Conservation (phyloP, 2,329 filamentous ascomycete species). For the Ceratocystiopsis brevicomis region DNA sequence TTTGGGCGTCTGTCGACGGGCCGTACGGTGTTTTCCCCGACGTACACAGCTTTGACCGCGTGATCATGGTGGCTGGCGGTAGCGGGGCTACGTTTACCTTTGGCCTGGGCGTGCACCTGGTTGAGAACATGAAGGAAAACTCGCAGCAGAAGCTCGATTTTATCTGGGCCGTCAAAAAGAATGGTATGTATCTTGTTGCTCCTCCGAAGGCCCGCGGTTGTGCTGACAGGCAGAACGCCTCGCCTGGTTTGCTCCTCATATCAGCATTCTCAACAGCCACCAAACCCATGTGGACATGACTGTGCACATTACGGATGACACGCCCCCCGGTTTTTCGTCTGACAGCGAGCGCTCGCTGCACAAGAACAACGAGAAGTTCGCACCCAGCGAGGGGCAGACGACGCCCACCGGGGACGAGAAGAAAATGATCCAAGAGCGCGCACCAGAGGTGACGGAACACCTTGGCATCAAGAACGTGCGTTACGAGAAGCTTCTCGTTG, state of each 20-base stretch:
- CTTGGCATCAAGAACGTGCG: background rate
- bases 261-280: background rate
- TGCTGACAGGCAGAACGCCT: background rate
- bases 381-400: background rate
- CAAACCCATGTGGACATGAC: background rate
- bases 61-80: constrained; percentile 7
- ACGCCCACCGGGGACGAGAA: background rate
- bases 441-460: too few species aligned
- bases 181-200: background rate
- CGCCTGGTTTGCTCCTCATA: constrained; percentile 3
- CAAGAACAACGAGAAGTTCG: background rate
- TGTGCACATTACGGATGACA: constrained; percentile 3
- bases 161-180: constrained; percentile 6
- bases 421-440: too few species aligned
- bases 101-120: constrained; percentile 4
- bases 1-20: constrained; percentile 5
- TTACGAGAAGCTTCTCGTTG: constrained; percentile 1
- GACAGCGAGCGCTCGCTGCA: background rate
- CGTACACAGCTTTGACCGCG: background rate
- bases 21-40: constrained; percentile 7
- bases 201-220: background rate
- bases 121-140: background rate
- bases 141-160: constrained; percentile 5
- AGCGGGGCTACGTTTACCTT: constrained; percentile 7
- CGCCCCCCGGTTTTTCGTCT: background rate